Percentiles rank a stretch among this genome's conserved stretches.
phyloP scores from a whole-genome alignment of 495 filamentous ascomycete genomes.

The Lasiosphaeris hirsuta region DNA sequence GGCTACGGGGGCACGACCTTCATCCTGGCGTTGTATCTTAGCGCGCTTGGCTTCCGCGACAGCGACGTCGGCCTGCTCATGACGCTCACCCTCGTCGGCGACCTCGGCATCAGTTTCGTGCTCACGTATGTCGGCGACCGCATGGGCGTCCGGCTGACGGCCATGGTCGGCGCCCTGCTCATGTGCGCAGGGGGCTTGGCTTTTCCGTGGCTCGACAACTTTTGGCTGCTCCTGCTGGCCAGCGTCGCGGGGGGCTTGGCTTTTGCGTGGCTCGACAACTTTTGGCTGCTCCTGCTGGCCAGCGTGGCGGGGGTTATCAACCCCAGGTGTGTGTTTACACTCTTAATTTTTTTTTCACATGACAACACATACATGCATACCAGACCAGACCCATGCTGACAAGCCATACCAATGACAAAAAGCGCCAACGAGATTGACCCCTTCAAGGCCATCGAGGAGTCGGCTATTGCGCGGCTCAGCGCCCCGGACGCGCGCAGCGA shows the following conservation, averaged over 20 bases:
- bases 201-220: too few relatives aligned
- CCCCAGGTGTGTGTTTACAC: too few relatives aligned
- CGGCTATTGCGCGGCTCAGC: constrained; percentile 3
- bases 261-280: constrained; percentile 4
- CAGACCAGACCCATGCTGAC: too few relatives aligned
- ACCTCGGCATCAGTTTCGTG: constrained; percentile 1
- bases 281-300: constrained; percentile 1
- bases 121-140: constrained; percentile 1
- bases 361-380: too few relatives aligned
- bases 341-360: too few relatives aligned
- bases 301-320: background rate
- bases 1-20: constrained; percentile 5
- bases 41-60: background rate
- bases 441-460: constrained; percentile 9
- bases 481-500: background rate
- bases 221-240: too few relatives aligned
- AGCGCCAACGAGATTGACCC: constrained; percentile 10
- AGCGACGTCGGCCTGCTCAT: constrained; percentile 1
- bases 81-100: constrained; percentile 3
- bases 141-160: constrained; percentile 7
- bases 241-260: background rate
- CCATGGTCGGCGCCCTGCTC: background rate
- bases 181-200: too few relatives aligned
- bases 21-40: background rate
- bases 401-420: too few relatives aligned